Base-by-base conservation (phyloP, 2,329 filamentous ascomycete species). In the Fusarium kyushuense region DNA sequence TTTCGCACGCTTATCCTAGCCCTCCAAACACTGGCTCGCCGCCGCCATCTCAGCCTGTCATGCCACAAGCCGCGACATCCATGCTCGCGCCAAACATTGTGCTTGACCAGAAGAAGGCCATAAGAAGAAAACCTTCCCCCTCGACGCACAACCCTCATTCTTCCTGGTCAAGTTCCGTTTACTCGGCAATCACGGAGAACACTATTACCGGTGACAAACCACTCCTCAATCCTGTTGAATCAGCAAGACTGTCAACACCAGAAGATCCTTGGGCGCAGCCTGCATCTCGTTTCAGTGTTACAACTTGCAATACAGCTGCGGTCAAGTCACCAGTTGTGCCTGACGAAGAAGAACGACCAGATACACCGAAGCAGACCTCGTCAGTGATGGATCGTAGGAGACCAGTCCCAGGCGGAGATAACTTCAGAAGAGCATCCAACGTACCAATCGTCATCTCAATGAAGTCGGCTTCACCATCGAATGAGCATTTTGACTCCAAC, bases 281-380 rank as follows among this genome's bases (percentile, higher is more conserved):
- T 8, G 77, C 81, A 4, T 90, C 88, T 48, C 85, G 86, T 45
- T 91, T 90, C 76, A 91, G 88, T 77, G 81, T 86, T 65, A 89
- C 87, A 10, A 90, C 88, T 3, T 89, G 86, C 72, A 83, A 85
- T 25, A 86, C 87, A 3, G 84, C 86, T 3, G 59, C 67, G 40
- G 54, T 72, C 29, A 75, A 71, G 29, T 74, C 76, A 14, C 75
- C 78, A 36, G 65, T 58, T 32, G 67, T 70, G 42, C 69, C 67
- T 25, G 49, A 54, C 4, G 72, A 75, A 16, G 76, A 75, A 36
- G 67, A 74, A 14, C 68, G 46, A 14, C 63, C 77, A 23, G 53
- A 66, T 27, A 55, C 63, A 35, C 68, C 74, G 32, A 62, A 70
- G 53, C 65, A 65, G 46, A 17, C 59, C 29, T 52, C 62, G 33